A percentile compares a stretch with the other conserved stretches of the same genome.
phyloP scores from a whole-genome alignment of 2,329 filamentous ascomycete genomes.

The Phialocephala sp. region DNA sequence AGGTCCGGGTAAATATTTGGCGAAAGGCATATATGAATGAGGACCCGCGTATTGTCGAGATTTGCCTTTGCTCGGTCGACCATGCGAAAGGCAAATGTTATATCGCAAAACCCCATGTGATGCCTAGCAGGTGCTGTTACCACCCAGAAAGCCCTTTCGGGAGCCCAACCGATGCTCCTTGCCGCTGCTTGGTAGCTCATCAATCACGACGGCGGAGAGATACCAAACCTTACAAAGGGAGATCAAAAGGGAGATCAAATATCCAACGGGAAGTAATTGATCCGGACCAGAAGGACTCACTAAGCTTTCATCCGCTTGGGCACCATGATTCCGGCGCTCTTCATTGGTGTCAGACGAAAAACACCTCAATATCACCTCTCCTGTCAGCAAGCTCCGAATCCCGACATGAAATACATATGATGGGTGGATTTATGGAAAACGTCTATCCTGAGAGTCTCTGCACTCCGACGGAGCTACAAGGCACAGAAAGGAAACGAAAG shows the following conservation, averaged over 20 bases:
- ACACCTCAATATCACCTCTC: neutral
- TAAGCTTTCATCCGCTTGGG: too few species aligned
- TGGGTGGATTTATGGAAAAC: neutral
- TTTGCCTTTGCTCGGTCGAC: neutral
- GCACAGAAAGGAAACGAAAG: too few species aligned
- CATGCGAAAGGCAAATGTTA: neutral
- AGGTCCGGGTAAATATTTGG: neutral
- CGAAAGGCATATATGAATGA: neutral
- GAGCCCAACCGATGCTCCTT: neutral
- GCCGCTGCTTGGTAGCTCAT: neutral
- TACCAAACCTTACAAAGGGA: too few species aligned
- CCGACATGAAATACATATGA: neutral
- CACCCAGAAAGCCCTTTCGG: neutral
- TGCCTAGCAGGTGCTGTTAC: neutral
- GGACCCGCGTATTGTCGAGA: neutral
- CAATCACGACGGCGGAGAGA: too few species aligned
- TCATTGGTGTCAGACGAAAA: neutral
- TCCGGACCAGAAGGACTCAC: too few species aligned
- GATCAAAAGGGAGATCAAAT: too few species aligned
- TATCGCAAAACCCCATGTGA: neutral
- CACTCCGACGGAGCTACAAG: too few species aligned
- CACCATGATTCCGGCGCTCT: neutral
- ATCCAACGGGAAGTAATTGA: too few species aligned
- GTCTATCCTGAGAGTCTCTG: neutral
- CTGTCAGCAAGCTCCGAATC: neutral